Evolutionary conservation across 2,329 filamentous ascomycete species (phyloP).

Genomic region (Trichophyton benhamiae): DNA sequence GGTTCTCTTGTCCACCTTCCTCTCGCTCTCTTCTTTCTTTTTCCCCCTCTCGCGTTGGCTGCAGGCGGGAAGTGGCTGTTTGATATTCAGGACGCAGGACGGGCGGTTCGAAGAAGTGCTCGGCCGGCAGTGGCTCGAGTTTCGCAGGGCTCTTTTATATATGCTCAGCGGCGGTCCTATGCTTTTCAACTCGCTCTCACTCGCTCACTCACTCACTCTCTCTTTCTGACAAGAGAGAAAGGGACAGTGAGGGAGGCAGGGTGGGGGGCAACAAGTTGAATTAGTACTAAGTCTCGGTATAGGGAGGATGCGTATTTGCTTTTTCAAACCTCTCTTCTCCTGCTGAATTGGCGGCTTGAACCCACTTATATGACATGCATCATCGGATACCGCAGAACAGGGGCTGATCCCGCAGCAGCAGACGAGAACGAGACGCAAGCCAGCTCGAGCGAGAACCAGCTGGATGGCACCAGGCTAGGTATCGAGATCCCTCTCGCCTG

Average conservation of each 20-base stretch:
- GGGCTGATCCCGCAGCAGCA: slow-evolving; percentile 3
- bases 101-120: neutral
- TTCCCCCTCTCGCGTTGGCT: neutral
- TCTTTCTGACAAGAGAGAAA: too few relatives aligned
- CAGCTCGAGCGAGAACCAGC: neutral
- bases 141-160: neutral
- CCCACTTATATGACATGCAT: slow-evolving; percentile 4
- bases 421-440: neutral
- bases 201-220: too few relatives aligned
- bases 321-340: slow-evolving; percentile 1
- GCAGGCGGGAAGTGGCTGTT: neutral
- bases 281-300: neutral
- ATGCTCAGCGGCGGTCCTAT: neutral
- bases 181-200: too few relatives aligned
- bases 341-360: slow-evolving; percentile 5
- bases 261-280: neutral
- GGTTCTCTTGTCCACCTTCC: neutral
- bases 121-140: neutral
- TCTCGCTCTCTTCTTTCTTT: neutral
- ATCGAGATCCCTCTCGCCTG: neutral
- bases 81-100: neutral
- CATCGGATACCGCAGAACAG: slow-evolving; percentile 2
- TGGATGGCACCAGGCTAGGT: neutral
- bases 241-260: neutral
- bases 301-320: neutral